Percentiles rank a stretch among this genome's conserved stretches.
Evolutionary conservation across 768 basidiomycete species (phyloP).

Genomic region (Suillus sp.): DNA sequence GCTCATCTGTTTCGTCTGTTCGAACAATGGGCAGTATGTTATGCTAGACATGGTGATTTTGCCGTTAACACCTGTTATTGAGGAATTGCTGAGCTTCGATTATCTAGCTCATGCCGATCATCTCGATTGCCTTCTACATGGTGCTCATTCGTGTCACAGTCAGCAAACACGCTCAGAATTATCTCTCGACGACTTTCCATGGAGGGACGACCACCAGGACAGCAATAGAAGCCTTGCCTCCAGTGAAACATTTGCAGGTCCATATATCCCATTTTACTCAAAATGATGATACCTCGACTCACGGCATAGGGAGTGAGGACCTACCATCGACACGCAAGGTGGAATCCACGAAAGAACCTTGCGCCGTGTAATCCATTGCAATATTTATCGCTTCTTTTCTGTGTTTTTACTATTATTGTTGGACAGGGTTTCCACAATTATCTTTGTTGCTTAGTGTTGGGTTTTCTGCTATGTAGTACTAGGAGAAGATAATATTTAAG

Average conservation of each 20-base stretch:
- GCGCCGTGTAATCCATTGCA: neutral
- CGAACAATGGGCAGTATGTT: conserved; percentile 14
- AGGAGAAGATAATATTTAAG: neutral
- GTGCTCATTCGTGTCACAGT: conserved; percentile 8
- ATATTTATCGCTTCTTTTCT: neutral
- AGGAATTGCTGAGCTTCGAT: neutral
- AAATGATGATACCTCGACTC: neutral
- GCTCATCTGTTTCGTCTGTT: conserved; percentile 12
- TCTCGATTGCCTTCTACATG: conserved; percentile 18
- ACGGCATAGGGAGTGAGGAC: neutral
- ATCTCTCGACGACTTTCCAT: neutral
- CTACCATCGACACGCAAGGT: neutral
- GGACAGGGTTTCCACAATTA: neutral
- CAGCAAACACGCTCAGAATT: neutral
- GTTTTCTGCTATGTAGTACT: neutral
- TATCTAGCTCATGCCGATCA: conserved; percentile 13
- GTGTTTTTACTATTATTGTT: neutral
- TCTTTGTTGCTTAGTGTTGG: neutral
- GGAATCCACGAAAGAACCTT: neutral
- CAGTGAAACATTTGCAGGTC: conserved; percentile 6
- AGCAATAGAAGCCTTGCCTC: neutral
- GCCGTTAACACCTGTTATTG: neutral
- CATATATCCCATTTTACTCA: conserved; percentile 9
- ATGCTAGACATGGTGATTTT: conserved; percentile 1
- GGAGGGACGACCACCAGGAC: neutral